Conservation (phyloP, 1,284 basidiomycete genomes). For the Rhodotorula sp. region DNA sequence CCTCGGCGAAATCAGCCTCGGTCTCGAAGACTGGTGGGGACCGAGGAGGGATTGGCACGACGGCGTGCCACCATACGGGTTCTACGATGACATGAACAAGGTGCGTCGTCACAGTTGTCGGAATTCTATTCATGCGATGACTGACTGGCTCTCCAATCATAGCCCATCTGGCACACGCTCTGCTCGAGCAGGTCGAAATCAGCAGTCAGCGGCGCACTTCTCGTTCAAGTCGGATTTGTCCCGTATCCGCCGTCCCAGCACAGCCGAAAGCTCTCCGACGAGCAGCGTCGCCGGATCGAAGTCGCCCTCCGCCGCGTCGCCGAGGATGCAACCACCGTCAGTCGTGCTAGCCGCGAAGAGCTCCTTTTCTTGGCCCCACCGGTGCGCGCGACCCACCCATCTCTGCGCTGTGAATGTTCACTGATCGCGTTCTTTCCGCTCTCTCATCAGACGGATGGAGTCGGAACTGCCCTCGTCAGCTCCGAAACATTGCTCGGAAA, state of each 20-base stretch:
- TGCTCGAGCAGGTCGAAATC: conserved; percentile 24
- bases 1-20: conserved; percentile 78
- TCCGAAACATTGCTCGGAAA: conserved; percentile 24
- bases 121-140: background rate
- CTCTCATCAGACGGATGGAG: conserved; percentile 69
- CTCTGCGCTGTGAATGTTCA: background rate
- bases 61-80: conserved; percentile 31
- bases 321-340: conserved; percentile 59
- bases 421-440: background rate
- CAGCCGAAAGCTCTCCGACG: conserved; percentile 57
- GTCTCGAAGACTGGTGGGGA: conserved; percentile 68
- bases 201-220: conserved; percentile 34
- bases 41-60: conserved; percentile 56
- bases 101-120: conserved; percentile 49
- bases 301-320: conserved; percentile 10
- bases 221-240: conserved; percentile 58
- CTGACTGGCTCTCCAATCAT: conserved; percentile 52
- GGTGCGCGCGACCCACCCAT: conserved; percentile 55
- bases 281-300: conserved; percentile 17
- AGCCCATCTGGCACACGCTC: conserved; percentile 42
- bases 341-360: conserved; percentile 57
- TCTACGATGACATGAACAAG: conserved; percentile 39
- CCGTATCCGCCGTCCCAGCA: conserved; percentile 58
- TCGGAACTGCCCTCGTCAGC: conserved; percentile 61
- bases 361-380: conserved; percentile 70